Evolutionary conservation across 1,139 yeast species (phyloP).

Genomic region (Yamadazyma diddensiae): DNA sequence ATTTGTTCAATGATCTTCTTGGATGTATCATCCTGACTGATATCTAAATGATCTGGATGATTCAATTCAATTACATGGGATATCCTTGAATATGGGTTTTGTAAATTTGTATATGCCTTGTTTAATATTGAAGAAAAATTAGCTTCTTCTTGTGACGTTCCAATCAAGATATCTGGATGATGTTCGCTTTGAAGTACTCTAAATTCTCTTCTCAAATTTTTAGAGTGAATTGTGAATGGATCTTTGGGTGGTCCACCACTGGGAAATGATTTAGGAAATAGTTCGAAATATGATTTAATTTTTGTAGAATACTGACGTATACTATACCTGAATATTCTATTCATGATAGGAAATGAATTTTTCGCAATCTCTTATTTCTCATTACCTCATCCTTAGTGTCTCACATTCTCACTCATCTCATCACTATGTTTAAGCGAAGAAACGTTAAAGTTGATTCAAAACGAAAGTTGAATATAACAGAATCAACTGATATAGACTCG

Average conservation of each 20-base stretch:
- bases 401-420: too few relatives aligned
- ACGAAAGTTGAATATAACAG: too few relatives aligned
- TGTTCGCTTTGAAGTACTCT: constrained; percentile 64
- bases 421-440: too few relatives aligned
- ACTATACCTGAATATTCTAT: too few relatives aligned
- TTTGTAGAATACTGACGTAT: neutral
- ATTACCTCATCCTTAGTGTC: too few relatives aligned
- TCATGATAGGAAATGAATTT: too few relatives aligned
- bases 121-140: constrained; percentile 56
- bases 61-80: constrained; percentile 36
- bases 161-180: constrained; percentile 72
- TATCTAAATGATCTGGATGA: constrained; percentile 40
- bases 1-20: constrained; percentile 33
- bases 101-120: constrained; percentile 69
- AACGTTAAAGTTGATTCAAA: too few relatives aligned
- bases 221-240: constrained; percentile 54
- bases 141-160: constrained; percentile 15
- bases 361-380: too few relatives aligned
- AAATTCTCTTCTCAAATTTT: constrained; percentile 67
- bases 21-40: constrained; percentile 39
- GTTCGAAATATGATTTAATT: constrained; percentile 41
- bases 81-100: constrained; percentile 64
- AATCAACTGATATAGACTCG: too few relatives aligned
- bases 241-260: constrained; percentile 65
- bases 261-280: constrained; percentile 78